Evolutionary conservation across 441 rosid species (phyloP).

Genomic region (Viola pubescens): DNA sequence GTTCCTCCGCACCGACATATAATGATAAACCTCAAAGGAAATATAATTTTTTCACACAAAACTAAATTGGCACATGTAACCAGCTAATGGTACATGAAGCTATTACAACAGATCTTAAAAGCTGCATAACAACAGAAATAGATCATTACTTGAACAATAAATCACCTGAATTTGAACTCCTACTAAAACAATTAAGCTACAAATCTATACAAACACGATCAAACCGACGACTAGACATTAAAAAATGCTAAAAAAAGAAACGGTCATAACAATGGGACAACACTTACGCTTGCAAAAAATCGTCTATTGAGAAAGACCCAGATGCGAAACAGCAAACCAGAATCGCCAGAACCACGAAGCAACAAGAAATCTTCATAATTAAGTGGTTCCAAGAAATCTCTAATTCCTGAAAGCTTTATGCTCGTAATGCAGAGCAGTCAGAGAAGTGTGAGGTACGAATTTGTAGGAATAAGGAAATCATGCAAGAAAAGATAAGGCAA

Average conservation of each 20-base stretch:
- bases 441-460: conserved; percentile 10
- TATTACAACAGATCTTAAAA: conserved; percentile 11
- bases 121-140: conserved; percentile 3
- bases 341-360: conserved; percentile 28
- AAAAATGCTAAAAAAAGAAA: background rate
- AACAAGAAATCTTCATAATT: conserved; percentile 41
- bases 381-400: conserved; percentile 14
- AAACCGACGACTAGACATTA: background rate
- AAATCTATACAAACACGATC: background rate
- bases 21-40: background rate
- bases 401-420: background rate
- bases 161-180: background rate
- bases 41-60: background rate
- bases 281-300: conserved; percentile 79
- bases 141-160: background rate
- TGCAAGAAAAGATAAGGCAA: conserved; percentile 11
- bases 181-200: background rate
- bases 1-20: background rate
- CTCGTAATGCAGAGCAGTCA: conserved; percentile 22
- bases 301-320: conserved; percentile 50
- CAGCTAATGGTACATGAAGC: conserved; percentile 1
- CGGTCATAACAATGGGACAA: conserved; percentile 4
- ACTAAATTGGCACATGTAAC: conserved; percentile 9
- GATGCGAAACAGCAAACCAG: conserved; percentile 37
- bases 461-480: conserved; percentile 14